A percentile compares a stretch with the other conserved stretches of the same genome.
Conservation (phyloP, 345 rosid genomes). For the Corymbia maculata region DNA sequence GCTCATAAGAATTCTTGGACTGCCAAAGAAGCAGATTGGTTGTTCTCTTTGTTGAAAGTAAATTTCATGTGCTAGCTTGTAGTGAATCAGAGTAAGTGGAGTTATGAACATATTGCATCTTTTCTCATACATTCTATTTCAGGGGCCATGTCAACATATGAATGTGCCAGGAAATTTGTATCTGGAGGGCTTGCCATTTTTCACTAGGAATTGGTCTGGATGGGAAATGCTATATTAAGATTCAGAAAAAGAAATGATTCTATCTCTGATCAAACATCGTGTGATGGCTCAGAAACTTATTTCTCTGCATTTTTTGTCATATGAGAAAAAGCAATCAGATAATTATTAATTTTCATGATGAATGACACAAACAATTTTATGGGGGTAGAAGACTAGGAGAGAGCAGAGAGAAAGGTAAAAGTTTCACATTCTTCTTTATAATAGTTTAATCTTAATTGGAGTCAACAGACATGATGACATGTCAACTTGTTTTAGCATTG, state of each 20-base stretch:
- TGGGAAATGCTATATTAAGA: background rate
- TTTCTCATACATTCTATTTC: background rate
- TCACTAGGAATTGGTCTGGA: background rate
- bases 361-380: background rate
- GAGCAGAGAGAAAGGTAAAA: background rate
- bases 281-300: background rate
- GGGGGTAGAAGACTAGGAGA: background rate
- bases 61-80: background rate
- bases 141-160: background rate
- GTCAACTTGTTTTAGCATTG: background rate
- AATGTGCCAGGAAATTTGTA: background rate
- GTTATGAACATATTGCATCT: background rate
- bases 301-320: background rate
- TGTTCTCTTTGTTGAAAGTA: background rate
- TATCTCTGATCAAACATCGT: background rate
- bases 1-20: background rate
- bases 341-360: background rate
- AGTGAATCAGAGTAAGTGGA: background rate
- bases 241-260: background rate
- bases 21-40: background rate
- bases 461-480: background rate
- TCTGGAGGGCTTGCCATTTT: background rate
- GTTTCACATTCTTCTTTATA: background rate
- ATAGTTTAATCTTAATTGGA: background rate
- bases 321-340: background rate